Base-by-base conservation (phyloP, 352 stramenopile species). In the Thalassiosira mediterranea region DNA sequence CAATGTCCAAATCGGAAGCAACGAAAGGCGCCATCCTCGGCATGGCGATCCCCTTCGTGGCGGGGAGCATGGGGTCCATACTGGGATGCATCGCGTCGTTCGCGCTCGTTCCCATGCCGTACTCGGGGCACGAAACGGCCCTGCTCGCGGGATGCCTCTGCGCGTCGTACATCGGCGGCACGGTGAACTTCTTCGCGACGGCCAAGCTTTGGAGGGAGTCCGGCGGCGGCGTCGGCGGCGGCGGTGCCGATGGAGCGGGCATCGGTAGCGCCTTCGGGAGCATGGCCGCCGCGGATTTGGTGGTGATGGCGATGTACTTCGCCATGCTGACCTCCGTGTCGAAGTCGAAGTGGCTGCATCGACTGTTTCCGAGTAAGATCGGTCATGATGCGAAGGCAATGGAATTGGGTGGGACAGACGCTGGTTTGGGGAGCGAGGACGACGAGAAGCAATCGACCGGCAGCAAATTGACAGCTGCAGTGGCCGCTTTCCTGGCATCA, bases 231-330 rank as follows among this genome's bases (percentile, higher is more conserved):
- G 21, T 10, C 17, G 44, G 5, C 7, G 44, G 15, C 7, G 42
- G 72, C n/a, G 48, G 47, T 1, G 37, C n/a, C 37, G 44, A 53
- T 53, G 21, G 17, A 10, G 44, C 15, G 10, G 44, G 15, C 7
- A 52, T 76, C n/a, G 48, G 47, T 1, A 67, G 51, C 52, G 11
- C 87, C 7, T 49, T 91, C 21, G 67, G 75, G 26, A 83, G 82
- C 26, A 80, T 92, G 80, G 81, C 82, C 15, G 76, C 83, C 7
- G 85, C 85, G 13, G 87, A 93, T 80, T 52, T 91, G 3, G 59
- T 91, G 1, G 76, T 88, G 3, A 93, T 91, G 87, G 83, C 85
- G 28, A 32, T 91, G 3, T 93, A 91, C 58, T 90, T 93, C 65
- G 48, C 76, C 0, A 25, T 73, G 38, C 40, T 92, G 25, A 75